These are phyloP conservation scores for Clonostachys byssicola DNA, from an alignment of 2,329 filamentous ascomycete species.

Conservation along the genomic window DNA sequence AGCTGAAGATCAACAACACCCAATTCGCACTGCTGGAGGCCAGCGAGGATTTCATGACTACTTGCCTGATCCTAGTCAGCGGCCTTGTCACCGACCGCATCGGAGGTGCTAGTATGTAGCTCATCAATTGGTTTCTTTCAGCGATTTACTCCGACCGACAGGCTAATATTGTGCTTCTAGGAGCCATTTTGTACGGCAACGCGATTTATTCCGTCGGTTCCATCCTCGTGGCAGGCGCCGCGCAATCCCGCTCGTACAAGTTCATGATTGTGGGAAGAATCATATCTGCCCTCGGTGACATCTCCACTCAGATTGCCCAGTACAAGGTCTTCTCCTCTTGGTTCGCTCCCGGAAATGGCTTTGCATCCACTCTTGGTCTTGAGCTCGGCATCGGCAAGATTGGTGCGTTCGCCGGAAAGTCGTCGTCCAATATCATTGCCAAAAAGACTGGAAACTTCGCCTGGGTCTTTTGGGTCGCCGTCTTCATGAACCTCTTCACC, in stretches of 20 bases:
- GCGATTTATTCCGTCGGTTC: constrained; percentile 49
- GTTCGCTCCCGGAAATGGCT: constrained; percentile 55
- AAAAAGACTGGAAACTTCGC: constrained; percentile 50
- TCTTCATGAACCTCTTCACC: constrained; percentile 60
- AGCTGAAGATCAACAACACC: constrained; percentile 52
- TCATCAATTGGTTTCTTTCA: neutral
- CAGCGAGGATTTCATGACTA: constrained; percentile 57
- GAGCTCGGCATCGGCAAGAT: constrained; percentile 56
- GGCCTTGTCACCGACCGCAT: constrained; percentile 52
- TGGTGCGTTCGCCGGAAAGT: constrained; percentile 52
- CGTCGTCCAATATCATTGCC: constrained; percentile 54
- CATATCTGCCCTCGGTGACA: constrained; percentile 51
- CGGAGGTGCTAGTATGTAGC: constrained; percentile 40
- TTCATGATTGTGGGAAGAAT: constrained; percentile 54
- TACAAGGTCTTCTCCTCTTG: constrained; percentile 60
- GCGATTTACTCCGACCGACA: neutral
- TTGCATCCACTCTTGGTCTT: constrained; percentile 53
- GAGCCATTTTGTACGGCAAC: constrained; percentile 52
- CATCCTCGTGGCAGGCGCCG: constrained; percentile 50
- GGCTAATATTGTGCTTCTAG: constrained; percentile 8
- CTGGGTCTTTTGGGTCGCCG: constrained; percentile 54
- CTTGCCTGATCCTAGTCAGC: constrained; percentile 43
- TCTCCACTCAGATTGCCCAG: constrained; percentile 56
- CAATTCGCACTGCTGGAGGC: constrained; percentile 52
- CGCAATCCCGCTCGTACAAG: constrained; percentile 47